Evolutionary conservation across 2,329 filamentous ascomycete species (phyloP).

Genomic region (Fusarium nelsonii): DNA sequence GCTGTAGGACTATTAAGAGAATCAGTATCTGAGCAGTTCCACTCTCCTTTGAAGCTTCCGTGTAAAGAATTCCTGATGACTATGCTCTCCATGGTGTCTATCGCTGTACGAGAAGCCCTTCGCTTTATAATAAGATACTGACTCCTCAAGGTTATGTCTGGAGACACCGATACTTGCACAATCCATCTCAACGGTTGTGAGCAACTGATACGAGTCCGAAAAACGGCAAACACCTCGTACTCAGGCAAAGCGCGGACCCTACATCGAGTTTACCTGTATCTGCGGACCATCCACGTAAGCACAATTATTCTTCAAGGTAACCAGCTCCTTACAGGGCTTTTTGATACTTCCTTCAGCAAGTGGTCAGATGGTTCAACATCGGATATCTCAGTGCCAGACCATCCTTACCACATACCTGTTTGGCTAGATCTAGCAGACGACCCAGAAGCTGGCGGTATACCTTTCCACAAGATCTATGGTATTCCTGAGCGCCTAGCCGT

Average conservation of each 20-base stretch:
- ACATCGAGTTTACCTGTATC: not conserved
- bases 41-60: not conserved
- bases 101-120: not conserved
- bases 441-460: not conserved
- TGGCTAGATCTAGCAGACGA: not conserved
- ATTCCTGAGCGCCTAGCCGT: not conserved
- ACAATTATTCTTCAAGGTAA: not conserved
- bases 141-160: not conserved
- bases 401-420: not conserved
- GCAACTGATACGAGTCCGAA: not conserved
- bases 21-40: not conserved
- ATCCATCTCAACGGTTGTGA: not conserved
- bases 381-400: not conserved
- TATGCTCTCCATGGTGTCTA: not conserved
- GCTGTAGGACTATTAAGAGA: not conserved
- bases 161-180: not conserved
- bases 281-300: not conserved
- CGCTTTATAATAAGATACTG: not conserved
- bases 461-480: not conserved
- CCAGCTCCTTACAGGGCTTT: not conserved
- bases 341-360: not conserved
- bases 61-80: not conserved
- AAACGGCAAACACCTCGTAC: not conserved
- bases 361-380: not conserved
- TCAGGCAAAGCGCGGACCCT: not conserved